phyloP scores from a whole-genome alignment of 140 eudicot genomes.

The Oenanthe javanica region DNA sequence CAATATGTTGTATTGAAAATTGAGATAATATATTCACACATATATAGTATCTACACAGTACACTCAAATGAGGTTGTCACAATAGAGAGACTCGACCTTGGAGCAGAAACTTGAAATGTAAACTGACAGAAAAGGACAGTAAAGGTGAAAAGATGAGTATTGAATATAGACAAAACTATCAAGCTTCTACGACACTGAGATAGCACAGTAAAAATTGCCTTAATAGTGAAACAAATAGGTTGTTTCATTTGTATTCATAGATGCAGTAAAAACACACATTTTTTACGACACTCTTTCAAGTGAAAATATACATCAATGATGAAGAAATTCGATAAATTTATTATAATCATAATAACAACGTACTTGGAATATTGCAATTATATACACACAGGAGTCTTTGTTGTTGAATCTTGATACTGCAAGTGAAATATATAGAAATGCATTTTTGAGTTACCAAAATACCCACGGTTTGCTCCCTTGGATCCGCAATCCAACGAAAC shows the following conservation, averaged over 20 bases:
- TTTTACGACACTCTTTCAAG: background rate
- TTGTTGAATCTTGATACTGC: conserved; percentile 27
- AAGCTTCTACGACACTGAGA: conserved; percentile 17
- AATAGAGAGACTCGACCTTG: background rate
- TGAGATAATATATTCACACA: background rate
- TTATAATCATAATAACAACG: background rate
- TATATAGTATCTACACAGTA: background rate
- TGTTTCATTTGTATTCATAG: background rate
- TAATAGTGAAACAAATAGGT: conserved; percentile 6
- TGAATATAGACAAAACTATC: conserved; percentile 13
- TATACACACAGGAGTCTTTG: conserved; percentile 34
- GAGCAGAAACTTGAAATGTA: conserved; percentile 21
- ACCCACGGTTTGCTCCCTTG: conserved; percentile 86
- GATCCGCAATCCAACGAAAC: conserved; percentile 15
- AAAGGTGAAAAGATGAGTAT: conserved; percentile 30
- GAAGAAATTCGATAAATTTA: background rate
- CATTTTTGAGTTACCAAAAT: conserved; percentile 57
- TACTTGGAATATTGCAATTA: conserved; percentile 21
- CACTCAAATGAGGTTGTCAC: background rate
- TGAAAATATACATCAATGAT: too few species aligned
- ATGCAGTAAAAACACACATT: background rate
- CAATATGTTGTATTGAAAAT: background rate
- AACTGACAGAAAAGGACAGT: conserved; percentile 21
- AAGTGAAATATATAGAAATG: conserved; percentile 14
- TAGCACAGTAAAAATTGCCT: background rate